Evolutionary conservation across 2,329 filamentous ascomycete species (phyloP), one percentile per base, ranked within the genome.

Genomic region (Dichotomopilus funicola): DNA sequence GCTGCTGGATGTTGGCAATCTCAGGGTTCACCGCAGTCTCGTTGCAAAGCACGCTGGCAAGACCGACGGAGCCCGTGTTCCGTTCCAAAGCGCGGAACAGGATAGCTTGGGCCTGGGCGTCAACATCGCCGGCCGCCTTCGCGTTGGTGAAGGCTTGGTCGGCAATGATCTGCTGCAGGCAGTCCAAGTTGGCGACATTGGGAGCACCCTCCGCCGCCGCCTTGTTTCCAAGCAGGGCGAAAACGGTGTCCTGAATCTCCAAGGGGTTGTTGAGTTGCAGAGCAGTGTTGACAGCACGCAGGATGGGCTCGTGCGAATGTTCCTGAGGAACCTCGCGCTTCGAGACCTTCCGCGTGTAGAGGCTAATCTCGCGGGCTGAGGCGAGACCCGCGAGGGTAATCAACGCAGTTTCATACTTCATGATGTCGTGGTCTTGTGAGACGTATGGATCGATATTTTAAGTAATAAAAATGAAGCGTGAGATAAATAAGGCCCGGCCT

Each of bases 141-240:
- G 80, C 78, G 61, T 83, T 82, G 64, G 78, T 82, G 67, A 83
- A 83, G 51, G 81, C 81, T 66, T 78, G 78, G 69, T 83, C 80
- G 46, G 81, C 81, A 12, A 74, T 74, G 49, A 73, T 74, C 72
- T 81, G 79, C 66, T 83, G 80, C 47, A 83, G 75, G 65, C 81
- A 84, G 68, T 82, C 78, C 55, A 77, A 68, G 65, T 83, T 70
- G 47, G 61, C 56, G 34, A 71, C 66, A 5, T 65, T 56, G 35
- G 63, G 64, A 12, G 68, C 67, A 35, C 68, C 69, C 0, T 56
- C 50, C n/a, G 65, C 66, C 5, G 69, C 69, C 7, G 68, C 73
- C 1, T 67, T 69, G 57, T 77, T 74, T 49, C 77, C 78, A 11
- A 80, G 72, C 5, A 80, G 75, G 46, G 71, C 74, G 59, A 80